Evolutionary conservation across 805 yeast genomes (phyloP).

Genomic region (Blastobotrys mokoenaii): DNA sequence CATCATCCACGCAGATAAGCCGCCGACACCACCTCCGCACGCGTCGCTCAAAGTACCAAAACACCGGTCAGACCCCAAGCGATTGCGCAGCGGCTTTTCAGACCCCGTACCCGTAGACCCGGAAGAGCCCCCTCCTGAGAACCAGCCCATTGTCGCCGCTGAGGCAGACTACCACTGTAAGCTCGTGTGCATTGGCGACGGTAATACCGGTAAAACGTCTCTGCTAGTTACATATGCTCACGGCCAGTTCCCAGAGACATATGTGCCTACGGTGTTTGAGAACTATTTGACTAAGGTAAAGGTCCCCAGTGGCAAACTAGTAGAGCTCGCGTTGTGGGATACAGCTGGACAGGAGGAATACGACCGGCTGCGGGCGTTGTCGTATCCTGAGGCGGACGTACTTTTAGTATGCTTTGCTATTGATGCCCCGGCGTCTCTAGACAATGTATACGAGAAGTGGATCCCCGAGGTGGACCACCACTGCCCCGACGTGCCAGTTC

Average conservation of each 20-base stretch:
- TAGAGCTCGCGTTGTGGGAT: conserved; percentile 77
- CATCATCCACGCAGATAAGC: too few species aligned
- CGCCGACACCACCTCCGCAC: too few species aligned
- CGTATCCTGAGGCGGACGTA: conserved; percentile 72
- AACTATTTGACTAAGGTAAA: conserved; percentile 56
- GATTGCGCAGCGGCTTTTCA: too few species aligned
- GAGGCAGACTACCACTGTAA: conserved; percentile 37
- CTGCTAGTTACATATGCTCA: conserved; percentile 56
- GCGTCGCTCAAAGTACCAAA: too few species aligned
- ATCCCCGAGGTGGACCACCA: conserved; percentile 77
- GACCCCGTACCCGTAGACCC: too few species aligned
- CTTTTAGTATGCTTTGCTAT: conserved; percentile 70
- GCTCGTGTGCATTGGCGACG: conserved; percentile 81
- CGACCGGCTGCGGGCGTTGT: conserved; percentile 67
- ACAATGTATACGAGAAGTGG: conserved; percentile 76
- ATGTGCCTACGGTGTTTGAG: conserved; percentile 80
- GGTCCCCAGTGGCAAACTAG: conserved; percentile 40
- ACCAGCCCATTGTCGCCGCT: neutral
- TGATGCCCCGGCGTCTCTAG: conserved; percentile 52
- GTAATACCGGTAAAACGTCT: conserved; percentile 88
- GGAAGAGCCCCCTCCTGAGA: too few species aligned
- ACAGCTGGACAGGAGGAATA: conserved; percentile 89
- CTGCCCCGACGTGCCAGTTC: conserved; percentile 70
- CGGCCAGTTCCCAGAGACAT: conserved; percentile 59
- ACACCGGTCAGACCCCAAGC: too few species aligned